phyloP scores from a whole-genome alignment of 2,329 filamentous ascomycete genomes.

The Alternaria gansuensis region DNA sequence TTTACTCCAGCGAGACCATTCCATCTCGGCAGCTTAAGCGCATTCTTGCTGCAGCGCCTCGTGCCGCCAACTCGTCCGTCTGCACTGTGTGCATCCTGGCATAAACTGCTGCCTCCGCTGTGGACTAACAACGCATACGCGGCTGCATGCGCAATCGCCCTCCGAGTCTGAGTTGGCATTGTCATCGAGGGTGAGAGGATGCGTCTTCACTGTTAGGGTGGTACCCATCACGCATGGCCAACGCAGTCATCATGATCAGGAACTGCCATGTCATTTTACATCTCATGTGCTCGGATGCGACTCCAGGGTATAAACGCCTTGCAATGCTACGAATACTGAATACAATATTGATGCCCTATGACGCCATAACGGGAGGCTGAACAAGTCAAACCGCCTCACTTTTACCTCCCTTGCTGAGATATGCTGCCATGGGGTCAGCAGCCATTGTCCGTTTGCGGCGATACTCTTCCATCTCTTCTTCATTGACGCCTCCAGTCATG shows the following conservation, averaged over 20 bases:
- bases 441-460: slow-evolving; percentile 76
- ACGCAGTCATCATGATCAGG: slow-evolving; percentile 46
- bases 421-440: slow-evolving; percentile 86
- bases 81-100: slow-evolving; percentile 12
- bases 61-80: slow-evolving; percentile 10
- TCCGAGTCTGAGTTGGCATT: slow-evolving; percentile 38
- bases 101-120: slow-evolving; percentile 32
- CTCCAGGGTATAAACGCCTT: slow-evolving; percentile 43
- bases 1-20: background rate
- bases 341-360: slow-evolving; percentile 26
- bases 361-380: slow-evolving; percentile 16
- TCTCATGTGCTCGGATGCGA: slow-evolving; percentile 33
- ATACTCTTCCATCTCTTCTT: slow-evolving; percentile 88
- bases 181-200: slow-evolving; percentile 29
- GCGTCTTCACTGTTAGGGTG: slow-evolving; percentile 30
- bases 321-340: slow-evolving; percentile 45
- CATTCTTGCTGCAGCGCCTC: background rate
- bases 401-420: slow-evolving; percentile 71
- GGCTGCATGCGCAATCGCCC: slow-evolving; percentile 46
- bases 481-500: slow-evolving; percentile 78
- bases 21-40: slow-evolving; percentile 13
- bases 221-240: slow-evolving; percentile 47
- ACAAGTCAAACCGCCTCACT: slow-evolving; percentile 66
- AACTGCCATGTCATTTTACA: slow-evolving; percentile 48
- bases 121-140: slow-evolving; percentile 45